Evolutionary conservation across 179 eudicot species (phyloP), one percentile per base, ranked within the genome.

Genomic region (Actinidia chinensis): DNA sequence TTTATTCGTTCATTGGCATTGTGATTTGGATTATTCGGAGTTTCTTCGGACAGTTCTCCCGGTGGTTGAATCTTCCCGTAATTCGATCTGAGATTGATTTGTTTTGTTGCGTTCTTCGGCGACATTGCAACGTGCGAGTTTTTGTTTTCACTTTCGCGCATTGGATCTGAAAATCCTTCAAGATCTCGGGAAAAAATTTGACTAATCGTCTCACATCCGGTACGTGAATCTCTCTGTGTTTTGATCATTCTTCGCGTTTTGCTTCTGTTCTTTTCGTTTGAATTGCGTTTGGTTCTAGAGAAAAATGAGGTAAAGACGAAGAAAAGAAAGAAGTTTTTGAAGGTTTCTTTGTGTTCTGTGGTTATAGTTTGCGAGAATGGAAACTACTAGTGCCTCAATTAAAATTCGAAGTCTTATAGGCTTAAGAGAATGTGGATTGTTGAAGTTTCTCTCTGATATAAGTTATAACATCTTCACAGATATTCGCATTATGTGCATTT

Each of bases 111-210:
- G 85, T 20, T 28, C 67, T 10, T 22, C 65, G 82, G 82, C 56
- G 82, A 79, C 82, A 79, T 17, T 18, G 71, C 73, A 79, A 76
- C 85, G 85, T 75, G 77, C 68, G 51, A 28, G 76, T 63, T 73
- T 69, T 79, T 40, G 78, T 61, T 70, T 43, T 42, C 47, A 25
- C 54, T 64, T 6, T 59, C 10, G 36, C 36, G 51, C 74, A 5
- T 83, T 63, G 76, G 77, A 60, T 79, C 77, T 76, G 58, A 56
- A 36, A 25, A 14, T 42, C 15, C 48, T 48, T 25, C 42, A 58
- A 44, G 54, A 20, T 74, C 56, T 74, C 20, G 18, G 15, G 18
- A 3, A 17, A 17, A 33, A 25, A 48, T 11, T 33, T 64, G 28
- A 59, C 15, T 48, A 12, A 3, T 43, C 14, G 54, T 40, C 64